Conservation (phyloP, 2,329 filamentous ascomycete genomes). For the Phaeomoniella chlamydospora region DNA sequence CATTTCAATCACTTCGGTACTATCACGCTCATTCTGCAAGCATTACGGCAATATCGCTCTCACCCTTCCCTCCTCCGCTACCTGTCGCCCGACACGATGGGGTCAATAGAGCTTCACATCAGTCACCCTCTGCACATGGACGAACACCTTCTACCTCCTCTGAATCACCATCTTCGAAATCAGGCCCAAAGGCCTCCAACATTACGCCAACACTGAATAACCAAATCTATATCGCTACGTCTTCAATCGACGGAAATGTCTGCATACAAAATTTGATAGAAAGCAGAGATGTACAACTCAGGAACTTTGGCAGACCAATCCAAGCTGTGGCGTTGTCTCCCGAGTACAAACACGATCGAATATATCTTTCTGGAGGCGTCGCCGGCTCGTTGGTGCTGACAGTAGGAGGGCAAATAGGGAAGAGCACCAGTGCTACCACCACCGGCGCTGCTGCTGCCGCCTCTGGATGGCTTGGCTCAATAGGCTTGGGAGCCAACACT, state of each 20-base stretch:
- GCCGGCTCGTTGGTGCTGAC: conserved; percentile 82
- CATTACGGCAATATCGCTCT: conserved; percentile 78
- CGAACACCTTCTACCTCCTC: conserved; percentile 27
- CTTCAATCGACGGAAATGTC: conserved; percentile 90
- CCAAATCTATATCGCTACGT: conserved; percentile 82
- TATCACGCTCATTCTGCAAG: conserved; percentile 92
- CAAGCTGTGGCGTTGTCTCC: conserved; percentile 89
- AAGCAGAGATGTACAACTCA: conserved; percentile 73
- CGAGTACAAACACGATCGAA: conserved; percentile 78
- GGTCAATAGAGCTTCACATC: conserved; percentile 15
- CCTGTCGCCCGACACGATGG: conserved; percentile 25
- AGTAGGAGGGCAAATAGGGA: conserved; percentile 61
- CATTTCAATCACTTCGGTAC: conserved; percentile 64
- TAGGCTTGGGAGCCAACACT: conserved; percentile 63
- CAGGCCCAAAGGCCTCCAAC: conserved; percentile 33
- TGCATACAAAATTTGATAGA: conserved; percentile 82
- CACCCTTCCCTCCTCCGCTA: conserved; percentile 59
- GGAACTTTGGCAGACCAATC: conserved; percentile 87
- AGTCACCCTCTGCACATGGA: conserved; percentile 11
- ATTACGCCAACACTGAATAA: conserved; percentile 70
- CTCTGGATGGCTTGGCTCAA: conserved; percentile 79
- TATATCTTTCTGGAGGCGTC: conserved; percentile 79
- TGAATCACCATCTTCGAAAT: conserved; percentile 30
- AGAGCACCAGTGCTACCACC: conserved; percentile 72
- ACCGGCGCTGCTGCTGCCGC: conserved; percentile 73